These are phyloP conservation scores for Noccaea bulbosa DNA, from an alignment of 345 rosid genomes.

Conservation along the genomic window DNA sequence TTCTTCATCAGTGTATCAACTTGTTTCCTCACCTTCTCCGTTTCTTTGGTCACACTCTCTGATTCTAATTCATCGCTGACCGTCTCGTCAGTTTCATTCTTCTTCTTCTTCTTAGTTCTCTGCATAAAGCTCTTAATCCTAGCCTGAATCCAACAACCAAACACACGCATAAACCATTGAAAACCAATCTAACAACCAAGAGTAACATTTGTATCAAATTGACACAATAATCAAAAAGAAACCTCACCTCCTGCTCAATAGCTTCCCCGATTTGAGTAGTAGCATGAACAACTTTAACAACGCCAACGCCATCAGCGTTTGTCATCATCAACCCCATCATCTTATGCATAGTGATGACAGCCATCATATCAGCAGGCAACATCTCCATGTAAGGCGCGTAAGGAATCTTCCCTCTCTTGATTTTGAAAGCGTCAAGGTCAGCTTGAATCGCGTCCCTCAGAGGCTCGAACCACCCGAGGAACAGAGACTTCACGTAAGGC, in stretches of 20 bases:
- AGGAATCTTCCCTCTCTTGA: slow-evolving; percentile 46
- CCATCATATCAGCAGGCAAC: slow-evolving; percentile 88
- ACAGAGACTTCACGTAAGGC: slow-evolving; percentile 82
- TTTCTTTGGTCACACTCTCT: slow-evolving; percentile 49
- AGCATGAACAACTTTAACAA: slow-evolving; percentile 73
- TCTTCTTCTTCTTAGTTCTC: slow-evolving; percentile 66
- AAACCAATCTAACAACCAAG: slow-evolving; percentile 25
- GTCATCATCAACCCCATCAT: slow-evolving; percentile 87
- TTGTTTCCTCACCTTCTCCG: slow-evolving; percentile 62
- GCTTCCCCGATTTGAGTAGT: slow-evolving; percentile 89
- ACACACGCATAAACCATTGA: slow-evolving; percentile 25
- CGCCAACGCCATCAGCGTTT: slow-evolving; percentile 58
- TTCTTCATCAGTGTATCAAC: slow-evolving; percentile 59
- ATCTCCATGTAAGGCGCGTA: slow-evolving; percentile 57
- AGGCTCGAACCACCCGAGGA: slow-evolving; percentile 98
- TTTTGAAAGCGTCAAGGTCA: slow-evolving; percentile 61
- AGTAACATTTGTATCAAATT: neutral
- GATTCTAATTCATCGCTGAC: slow-evolving; percentile 47
- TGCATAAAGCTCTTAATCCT: slow-evolving; percentile 72
- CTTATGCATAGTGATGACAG: slow-evolving; percentile 93
- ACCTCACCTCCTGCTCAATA: slow-evolving; percentile 84
- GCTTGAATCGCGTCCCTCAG: slow-evolving; percentile 73
- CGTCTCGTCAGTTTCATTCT: slow-evolving; percentile 39
- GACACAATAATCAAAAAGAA: neutral
- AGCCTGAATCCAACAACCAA: slow-evolving; percentile 53